A percentile compares a stretch with the other conserved stretches of the same genome.
Evolutionary conservation across 371 early-diverging fungal genomes (phyloP).

Genomic region (Mortierella polycephala): DNA sequence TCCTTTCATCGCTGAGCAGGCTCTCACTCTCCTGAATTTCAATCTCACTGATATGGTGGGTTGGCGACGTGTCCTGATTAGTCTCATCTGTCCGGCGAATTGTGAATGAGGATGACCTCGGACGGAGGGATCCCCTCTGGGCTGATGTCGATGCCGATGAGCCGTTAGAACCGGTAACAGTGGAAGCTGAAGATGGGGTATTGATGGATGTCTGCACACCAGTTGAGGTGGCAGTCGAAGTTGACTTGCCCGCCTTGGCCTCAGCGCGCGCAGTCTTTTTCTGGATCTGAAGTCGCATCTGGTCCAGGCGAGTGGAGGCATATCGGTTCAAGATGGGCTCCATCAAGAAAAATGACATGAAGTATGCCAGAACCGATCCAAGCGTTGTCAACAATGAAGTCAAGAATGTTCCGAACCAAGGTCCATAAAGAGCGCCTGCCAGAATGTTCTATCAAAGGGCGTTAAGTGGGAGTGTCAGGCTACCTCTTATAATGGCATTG

Average conservation of each 20-base stretch:
- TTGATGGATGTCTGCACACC: constrained; percentile 19
- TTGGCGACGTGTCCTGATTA: constrained; percentile 5
- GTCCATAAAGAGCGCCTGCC: constrained; percentile 56
- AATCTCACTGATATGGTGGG: constrained; percentile 10
- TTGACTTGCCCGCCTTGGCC: not conserved
- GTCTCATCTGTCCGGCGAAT: constrained; percentile 20
- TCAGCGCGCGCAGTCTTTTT: constrained; percentile 35
- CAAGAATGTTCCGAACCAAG: constrained; percentile 52
- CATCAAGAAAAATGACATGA: constrained; percentile 55
- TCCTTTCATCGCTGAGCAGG: constrained; percentile 21
- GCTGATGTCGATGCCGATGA: not conserved
- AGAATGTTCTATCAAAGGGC: constrained; percentile 45
- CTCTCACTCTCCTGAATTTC: constrained; percentile 33
- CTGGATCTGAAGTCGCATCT: constrained; percentile 49
- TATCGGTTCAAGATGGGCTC: constrained; percentile 54
- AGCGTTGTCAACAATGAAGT: constrained; percentile 52
- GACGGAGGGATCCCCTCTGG: constrained; percentile 28
- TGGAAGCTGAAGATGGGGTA: not conserved
- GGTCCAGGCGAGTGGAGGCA: constrained; percentile 45
- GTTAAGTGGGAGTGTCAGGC: not conserved
- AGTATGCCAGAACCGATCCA: constrained; percentile 54
- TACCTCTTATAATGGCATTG: not conserved
- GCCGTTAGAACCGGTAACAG: not conserved
- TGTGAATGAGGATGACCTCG: constrained; percentile 40
- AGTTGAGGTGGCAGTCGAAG: constrained; percentile 27